Conservation (phyloP, 1,139 yeast genomes). For the Protomyces lactucae-debilis region DNA sequence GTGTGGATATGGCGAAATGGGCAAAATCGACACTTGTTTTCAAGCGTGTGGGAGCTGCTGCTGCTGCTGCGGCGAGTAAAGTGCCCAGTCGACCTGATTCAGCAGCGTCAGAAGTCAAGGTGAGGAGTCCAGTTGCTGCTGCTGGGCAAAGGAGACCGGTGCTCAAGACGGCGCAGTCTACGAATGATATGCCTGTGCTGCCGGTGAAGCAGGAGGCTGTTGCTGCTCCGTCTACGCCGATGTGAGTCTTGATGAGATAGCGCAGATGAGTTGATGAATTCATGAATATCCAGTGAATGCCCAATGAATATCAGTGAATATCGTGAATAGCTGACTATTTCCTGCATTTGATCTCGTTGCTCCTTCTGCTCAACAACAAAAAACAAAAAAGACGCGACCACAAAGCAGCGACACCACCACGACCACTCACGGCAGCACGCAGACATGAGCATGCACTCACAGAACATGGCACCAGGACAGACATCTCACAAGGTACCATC, state of each 20-base stretch:
- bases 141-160: background rate
- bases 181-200: background rate
- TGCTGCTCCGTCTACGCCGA: background rate
- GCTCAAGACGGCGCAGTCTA: background rate
- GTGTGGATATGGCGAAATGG: slow-evolving; percentile 50
- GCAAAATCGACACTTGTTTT: slow-evolving; percentile 41
- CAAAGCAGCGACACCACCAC: background rate
- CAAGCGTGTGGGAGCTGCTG: background rate
- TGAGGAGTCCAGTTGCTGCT: no score
- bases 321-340: no score
- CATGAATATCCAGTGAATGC: no score
- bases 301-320: no score
- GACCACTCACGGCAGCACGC: background rate
- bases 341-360: no score
- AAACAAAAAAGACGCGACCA: background rate
- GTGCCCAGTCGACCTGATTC: no score
- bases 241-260: background rate
- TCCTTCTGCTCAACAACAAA: background rate
- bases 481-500: background rate
- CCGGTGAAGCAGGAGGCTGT: background rate
- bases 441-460: background rate
- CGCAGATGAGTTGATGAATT: no score
- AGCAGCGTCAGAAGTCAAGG: no score
- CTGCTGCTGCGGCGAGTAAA: background rate
- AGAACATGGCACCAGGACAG: background rate